These are phyloP conservation scores for Artomyces pyxidatus DNA, from an alignment of 768 basidiomycete genomes.

Conservation along the genomic window DNA sequence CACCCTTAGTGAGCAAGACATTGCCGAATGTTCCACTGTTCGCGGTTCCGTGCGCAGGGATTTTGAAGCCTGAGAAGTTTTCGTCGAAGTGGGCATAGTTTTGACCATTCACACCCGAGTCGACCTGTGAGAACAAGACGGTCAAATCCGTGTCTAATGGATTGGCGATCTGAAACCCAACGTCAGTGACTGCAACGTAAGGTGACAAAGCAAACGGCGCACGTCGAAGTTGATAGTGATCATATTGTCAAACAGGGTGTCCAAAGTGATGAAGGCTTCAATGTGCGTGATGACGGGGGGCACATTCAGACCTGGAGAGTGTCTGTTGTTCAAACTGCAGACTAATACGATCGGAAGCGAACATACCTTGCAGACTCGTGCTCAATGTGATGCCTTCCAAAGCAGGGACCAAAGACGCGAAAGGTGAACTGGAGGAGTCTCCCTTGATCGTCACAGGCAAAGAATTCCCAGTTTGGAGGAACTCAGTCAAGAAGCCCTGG, in stretches of 20 bases:
- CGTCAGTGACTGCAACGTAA: background rate
- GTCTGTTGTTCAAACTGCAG: background rate
- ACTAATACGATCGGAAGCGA: background rate
- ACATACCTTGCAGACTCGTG: constrained; percentile 40
- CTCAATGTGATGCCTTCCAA: constrained; percentile 44
- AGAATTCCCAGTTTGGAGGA: constrained; percentile 43
- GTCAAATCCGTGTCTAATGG: constrained; percentile 50
- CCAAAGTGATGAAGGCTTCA: constrained; percentile 43
- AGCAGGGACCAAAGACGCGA: constrained; percentile 47
- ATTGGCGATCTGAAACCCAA: constrained; percentile 35
- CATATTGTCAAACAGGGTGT: constrained; percentile 39
- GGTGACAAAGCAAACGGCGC: background rate
- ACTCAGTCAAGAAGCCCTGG: constrained; percentile 48
- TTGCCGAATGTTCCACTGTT: constrained; percentile 53
- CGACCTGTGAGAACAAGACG: constrained; percentile 49
- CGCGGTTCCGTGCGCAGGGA: constrained; percentile 49
- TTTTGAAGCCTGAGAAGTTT: constrained; percentile 43
- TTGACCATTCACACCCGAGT: constrained; percentile 41
- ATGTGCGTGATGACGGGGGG: constrained; percentile 52
- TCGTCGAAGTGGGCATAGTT: constrained; percentile 54
- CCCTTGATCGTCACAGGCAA: constrained; percentile 52
- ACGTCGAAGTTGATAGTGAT: constrained; percentile 53
- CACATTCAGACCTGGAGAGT: constrained; percentile 34
- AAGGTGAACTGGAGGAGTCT: constrained; percentile 52
- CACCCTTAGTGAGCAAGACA: constrained; percentile 54